These are phyloP conservation scores for Pterulicium gracile DNA, from an alignment of 1,284 basidiomycete species.

Conservation along the genomic window DNA sequence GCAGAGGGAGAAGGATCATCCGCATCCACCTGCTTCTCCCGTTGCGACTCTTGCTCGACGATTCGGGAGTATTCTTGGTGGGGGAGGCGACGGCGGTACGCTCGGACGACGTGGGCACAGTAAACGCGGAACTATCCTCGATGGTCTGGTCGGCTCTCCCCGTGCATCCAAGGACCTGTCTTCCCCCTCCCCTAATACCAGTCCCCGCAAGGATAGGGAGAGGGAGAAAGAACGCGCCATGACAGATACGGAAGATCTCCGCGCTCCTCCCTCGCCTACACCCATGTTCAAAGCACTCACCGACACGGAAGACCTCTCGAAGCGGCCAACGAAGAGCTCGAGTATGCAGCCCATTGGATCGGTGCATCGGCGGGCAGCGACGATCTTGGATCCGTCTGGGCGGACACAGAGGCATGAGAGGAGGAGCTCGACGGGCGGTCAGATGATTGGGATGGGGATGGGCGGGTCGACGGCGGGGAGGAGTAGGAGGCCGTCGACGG, in stretches of 20 bases:
- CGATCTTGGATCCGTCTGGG: slow-evolving; percentile 58
- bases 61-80: slow-evolving; percentile 58
- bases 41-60: slow-evolving; percentile 60
- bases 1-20: slow-evolving; percentile 15
- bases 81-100: slow-evolving; percentile 29
- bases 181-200: slow-evolving; percentile 4
- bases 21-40: slow-evolving; percentile 21
- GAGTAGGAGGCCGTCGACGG: slow-evolving; percentile 55
- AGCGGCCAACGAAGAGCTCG: slow-evolving; percentile 32
- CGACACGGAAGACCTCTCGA: slow-evolving; percentile 8
- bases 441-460: slow-evolving; percentile 31
- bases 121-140: slow-evolving; percentile 41
- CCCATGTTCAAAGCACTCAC: slow-evolving; percentile 4
- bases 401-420: slow-evolving; percentile 57
- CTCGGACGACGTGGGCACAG: slow-evolving; percentile 24
- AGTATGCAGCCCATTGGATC: slow-evolving; percentile 42
- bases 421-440: slow-evolving; percentile 63
- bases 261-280: slow-evolving; percentile 12
- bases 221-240: slow-evolving; percentile 10
- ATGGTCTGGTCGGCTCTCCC: slow-evolving; percentile 27
- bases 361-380: slow-evolving; percentile 57
- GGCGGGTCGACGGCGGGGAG: slow-evolving; percentile 51
- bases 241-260: slow-evolving; percentile 18
- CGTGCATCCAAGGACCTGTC: slow-evolving; percentile 31
- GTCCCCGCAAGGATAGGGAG: slow-evolving; percentile 8